Conservation (phyloP, 2,329 filamentous ascomycete species). For the Ceratocystis destructans region DNA sequence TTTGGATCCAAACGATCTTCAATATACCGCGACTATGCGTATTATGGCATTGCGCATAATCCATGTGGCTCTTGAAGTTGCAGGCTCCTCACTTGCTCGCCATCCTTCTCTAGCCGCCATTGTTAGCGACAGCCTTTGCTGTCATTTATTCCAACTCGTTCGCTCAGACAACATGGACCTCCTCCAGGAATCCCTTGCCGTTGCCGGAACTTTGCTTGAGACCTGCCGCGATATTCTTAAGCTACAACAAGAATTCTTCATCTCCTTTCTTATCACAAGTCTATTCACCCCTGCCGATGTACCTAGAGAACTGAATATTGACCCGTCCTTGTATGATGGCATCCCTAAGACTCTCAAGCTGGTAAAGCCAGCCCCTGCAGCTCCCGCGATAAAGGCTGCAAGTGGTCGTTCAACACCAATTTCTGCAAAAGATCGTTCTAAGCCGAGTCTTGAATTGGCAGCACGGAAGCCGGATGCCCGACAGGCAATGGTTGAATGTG, state of each 20-base stretch:
- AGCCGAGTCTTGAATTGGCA: conserved; percentile 82
- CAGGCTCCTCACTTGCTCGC: conserved; percentile 83
- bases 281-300: conserved; percentile 91
- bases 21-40: conserved; percentile 87
- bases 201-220: conserved; percentile 77
- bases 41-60: conserved; percentile 97
- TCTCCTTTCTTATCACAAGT: conserved; percentile 88
- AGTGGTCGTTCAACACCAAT: conserved; percentile 85
- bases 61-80: conserved; percentile 91
- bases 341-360: conserved; percentile 84
- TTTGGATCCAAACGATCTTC: conserved; percentile 79
- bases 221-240: conserved; percentile 86
- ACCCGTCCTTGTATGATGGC: conserved; percentile 80
- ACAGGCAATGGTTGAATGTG: conserved; percentile 96
- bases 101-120: conserved; percentile 78
- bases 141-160: conserved; percentile 89
- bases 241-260: conserved; percentile 87
- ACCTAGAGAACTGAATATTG: conserved; percentile 76
- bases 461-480: conserved; percentile 84
- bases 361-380: conserved; percentile 52
- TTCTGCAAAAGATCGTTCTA: conserved; percentile 80
- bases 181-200: conserved; percentile 79
- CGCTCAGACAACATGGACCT: conserved; percentile 94
- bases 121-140: conserved; percentile 85
- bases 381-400: conserved; percentile 24